Conservation (phyloP, 1,284 basidiomycete genomes). For the Ceratobasidium theobromae region DNA sequence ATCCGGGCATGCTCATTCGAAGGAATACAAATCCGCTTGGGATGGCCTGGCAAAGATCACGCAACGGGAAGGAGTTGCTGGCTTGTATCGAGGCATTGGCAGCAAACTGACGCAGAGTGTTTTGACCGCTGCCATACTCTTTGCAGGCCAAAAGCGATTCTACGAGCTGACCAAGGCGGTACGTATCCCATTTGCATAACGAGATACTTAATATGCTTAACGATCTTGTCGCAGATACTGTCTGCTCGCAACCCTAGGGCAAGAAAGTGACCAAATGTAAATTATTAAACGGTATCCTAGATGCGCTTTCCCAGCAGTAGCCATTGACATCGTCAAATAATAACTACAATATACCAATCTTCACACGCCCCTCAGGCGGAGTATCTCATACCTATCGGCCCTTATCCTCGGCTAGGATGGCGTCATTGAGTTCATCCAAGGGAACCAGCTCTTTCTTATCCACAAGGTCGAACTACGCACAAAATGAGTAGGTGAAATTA, state of each 20-base stretch:
- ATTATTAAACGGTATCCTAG: background rate
- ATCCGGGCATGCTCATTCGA: slow-evolving; percentile 63
- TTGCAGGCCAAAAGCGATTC: slow-evolving; percentile 74
- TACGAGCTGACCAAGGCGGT: slow-evolving; percentile 42
- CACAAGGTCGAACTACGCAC: slow-evolving; percentile 84
- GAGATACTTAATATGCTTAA: background rate
- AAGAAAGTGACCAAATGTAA: background rate
- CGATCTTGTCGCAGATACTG: background rate
- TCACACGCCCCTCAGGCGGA: background rate
- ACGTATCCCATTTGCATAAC: background rate
- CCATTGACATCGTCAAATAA: background rate
- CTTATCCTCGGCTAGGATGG: slow-evolving; percentile 85
- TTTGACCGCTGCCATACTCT: slow-evolving; percentile 86
- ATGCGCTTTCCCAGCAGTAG: background rate
- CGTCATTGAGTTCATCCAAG: slow-evolving; percentile 94
- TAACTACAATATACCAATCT: background rate
- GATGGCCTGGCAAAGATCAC: slow-evolving; percentile 72
- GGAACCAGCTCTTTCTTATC: slow-evolving; percentile 97
- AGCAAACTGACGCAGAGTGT: slow-evolving; percentile 89
- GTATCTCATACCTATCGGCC: slow-evolving; percentile 33
- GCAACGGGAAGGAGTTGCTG: slow-evolving; percentile 72
- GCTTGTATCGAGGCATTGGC: slow-evolving; percentile 81
- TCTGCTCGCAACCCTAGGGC: background rate
- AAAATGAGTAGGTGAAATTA: background rate
- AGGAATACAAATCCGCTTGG: slow-evolving; percentile 68